phyloP scores from a whole-genome alignment of 2,329 filamentous ascomycete species.

The Penicillium sp. region DNA sequence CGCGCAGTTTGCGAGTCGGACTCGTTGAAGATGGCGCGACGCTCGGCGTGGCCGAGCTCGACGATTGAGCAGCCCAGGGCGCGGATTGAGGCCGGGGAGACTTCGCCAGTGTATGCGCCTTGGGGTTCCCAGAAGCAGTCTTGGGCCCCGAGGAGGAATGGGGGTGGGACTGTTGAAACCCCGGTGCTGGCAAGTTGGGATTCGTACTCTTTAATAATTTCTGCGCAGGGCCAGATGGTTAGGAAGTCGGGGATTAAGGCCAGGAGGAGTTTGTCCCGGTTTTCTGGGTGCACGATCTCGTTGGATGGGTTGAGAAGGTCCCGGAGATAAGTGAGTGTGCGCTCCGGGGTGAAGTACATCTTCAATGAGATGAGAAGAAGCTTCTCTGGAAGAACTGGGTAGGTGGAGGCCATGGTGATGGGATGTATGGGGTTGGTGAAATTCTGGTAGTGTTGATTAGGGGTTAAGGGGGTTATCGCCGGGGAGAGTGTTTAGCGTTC shows the following conservation, averaged over 20 bases:
- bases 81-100: conserved; percentile 66
- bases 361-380: conserved; percentile 42
- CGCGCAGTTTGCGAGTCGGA: conserved; percentile 65
- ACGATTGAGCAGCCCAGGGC: conserved; percentile 70
- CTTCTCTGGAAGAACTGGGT: conserved; percentile 37
- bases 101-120: conserved; percentile 75
- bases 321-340: conserved; percentile 59
- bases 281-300: conserved; percentile 43
- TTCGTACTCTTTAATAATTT: conserved; percentile 39
- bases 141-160: conserved; percentile 69
- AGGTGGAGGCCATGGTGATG: conserved; percentile 20
- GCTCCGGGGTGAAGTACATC: conserved; percentile 39
- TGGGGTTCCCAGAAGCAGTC: conserved; percentile 68
- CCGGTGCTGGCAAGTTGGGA: conserved; percentile 18
- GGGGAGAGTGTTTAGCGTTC: neutral
- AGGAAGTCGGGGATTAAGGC: conserved; percentile 79
- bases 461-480: neutral
- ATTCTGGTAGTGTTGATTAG: neutral
- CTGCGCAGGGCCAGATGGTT: conserved; percentile 54
- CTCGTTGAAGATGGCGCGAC: conserved; percentile 69
- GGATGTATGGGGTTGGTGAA: neutral
- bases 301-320: conserved; percentile 51
- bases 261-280: conserved; percentile 60
- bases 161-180: conserved; percentile 33
- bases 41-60: conserved; percentile 79